A percentile compares a stretch with the other conserved stretches of the same genome.
Conservation (phyloP, 306 rosid species). For the Dryas drummondii region DNA sequence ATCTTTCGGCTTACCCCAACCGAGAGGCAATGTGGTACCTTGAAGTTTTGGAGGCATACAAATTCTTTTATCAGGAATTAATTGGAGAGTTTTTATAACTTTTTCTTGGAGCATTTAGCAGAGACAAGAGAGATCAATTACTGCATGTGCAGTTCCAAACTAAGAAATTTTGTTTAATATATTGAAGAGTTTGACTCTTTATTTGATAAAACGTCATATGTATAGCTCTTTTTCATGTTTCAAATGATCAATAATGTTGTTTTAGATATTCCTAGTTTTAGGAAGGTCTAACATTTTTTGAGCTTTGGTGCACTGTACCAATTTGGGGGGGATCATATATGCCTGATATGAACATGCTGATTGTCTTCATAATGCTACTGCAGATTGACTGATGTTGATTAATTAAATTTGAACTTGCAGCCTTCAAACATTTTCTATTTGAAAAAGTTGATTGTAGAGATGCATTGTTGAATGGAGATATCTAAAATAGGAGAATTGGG, state of each 20-base stretch:
- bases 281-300: background rate
- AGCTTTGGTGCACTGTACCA: too few species aligned
- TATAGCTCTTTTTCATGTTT: background rate
- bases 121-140: background rate
- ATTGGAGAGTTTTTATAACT: conserved; percentile 48
- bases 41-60: conserved; percentile 84
- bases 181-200: too few species aligned
- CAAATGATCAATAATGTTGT: background rate
- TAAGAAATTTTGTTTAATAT: background rate
- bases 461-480: too few species aligned
- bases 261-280: background rate
- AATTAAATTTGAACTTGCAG: too few species aligned
- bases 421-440: too few species aligned
- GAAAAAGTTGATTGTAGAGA: too few species aligned
- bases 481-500: too few species aligned
- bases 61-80: conserved; percentile 69
- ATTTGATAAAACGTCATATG: too few species aligned
- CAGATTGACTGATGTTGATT: too few species aligned
- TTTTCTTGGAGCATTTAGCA: background rate
- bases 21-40: conserved; percentile 96
- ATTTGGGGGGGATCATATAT: too few species aligned
- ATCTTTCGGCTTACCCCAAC: conserved; percentile 67
- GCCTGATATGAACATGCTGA: too few species aligned
- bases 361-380: too few species aligned
- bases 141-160: background rate